Conservation (phyloP, 2,329 filamentous ascomycete species). For the Byssoonygena ceratinophila region DNA sequence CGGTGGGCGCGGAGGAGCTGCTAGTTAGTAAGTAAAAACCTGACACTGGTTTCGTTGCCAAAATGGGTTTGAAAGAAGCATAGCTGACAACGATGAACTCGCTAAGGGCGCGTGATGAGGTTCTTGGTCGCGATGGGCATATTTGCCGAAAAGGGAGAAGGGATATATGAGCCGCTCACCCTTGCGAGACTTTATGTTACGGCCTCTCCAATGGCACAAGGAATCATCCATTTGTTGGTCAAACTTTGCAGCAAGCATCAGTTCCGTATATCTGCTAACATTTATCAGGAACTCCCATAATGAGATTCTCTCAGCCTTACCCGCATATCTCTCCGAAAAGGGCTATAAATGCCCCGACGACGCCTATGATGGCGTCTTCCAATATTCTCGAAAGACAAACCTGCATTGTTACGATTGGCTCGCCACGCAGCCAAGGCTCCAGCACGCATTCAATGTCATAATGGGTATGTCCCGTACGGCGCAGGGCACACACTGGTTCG, state of each 20-base stretch:
- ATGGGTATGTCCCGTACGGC: slow-evolving; percentile 18
- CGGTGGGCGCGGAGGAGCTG: slow-evolving; percentile 12
- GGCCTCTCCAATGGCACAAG: slow-evolving; percentile 10
- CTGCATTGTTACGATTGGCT: slow-evolving; percentile 25
- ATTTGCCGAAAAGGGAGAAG: slow-evolving; percentile 11
- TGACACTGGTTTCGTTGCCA: neutral
- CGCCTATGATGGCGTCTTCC: slow-evolving; percentile 23
- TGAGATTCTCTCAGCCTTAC: slow-evolving; percentile 15
- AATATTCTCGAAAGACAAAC: slow-evolving; percentile 20
- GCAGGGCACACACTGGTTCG: slow-evolving; percentile 16
- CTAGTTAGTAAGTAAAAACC: slow-evolving; percentile 3
- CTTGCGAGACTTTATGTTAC: slow-evolving; percentile 14
- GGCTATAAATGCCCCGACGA: slow-evolving; percentile 25
- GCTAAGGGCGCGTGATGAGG: slow-evolving; percentile 19
- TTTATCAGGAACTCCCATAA: neutral
- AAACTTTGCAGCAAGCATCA: neutral
- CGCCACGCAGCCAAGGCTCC: slow-evolving; percentile 15
- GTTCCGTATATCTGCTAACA: slow-evolving; percentile 13
- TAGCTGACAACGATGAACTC: neutral
- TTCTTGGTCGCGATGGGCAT: slow-evolving; percentile 16
- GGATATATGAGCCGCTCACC: slow-evolving; percentile 10
- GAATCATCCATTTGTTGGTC: slow-evolving; percentile 20
- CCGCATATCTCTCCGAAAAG: slow-evolving; percentile 23
- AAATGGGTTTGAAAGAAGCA: neutral
- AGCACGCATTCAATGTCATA: slow-evolving; percentile 23